Conservation (phyloP, 2,329 filamentous ascomycete genomes). For the Sporothrix brunneoviolacea region DNA sequence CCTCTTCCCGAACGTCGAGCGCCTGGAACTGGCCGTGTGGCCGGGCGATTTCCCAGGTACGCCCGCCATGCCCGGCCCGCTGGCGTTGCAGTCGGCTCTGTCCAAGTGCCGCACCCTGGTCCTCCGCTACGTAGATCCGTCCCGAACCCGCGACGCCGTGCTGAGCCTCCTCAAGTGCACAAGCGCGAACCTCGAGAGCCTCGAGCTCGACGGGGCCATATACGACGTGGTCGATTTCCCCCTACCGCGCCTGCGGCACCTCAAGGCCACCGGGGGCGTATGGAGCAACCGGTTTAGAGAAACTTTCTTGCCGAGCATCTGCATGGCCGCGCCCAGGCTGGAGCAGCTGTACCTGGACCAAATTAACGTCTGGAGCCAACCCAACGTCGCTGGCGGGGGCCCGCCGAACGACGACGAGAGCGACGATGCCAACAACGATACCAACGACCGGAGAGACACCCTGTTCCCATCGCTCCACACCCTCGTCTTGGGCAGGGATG, state of each 20-base stretch:
- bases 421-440: neutral
- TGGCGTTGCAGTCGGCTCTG: neutral
- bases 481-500: slow-evolving; percentile 12
- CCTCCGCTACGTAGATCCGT: neutral
- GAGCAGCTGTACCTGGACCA: slow-evolving; percentile 15
- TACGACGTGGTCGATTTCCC: neutral
- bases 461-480: slow-evolving; percentile 7
- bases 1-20: neutral
- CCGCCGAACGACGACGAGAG: neutral
- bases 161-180: neutral
- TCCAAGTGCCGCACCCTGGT: neutral
- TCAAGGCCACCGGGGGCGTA: neutral
- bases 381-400: no score
- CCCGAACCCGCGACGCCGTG: neutral
- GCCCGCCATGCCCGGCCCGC: neutral
- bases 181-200: neutral
- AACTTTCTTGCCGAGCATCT: neutral
- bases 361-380: neutral
- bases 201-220: neutral
- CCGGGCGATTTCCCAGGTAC: neutral
- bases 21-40: slow-evolving; percentile 7
- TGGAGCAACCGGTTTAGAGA: neutral
- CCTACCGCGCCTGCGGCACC: neutral
- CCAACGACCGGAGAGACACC: no score
- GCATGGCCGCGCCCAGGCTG: neutral